phyloP scores from a whole-genome alignment of 805 yeast genomes.

The Saturnispora zaruensis region DNA sequence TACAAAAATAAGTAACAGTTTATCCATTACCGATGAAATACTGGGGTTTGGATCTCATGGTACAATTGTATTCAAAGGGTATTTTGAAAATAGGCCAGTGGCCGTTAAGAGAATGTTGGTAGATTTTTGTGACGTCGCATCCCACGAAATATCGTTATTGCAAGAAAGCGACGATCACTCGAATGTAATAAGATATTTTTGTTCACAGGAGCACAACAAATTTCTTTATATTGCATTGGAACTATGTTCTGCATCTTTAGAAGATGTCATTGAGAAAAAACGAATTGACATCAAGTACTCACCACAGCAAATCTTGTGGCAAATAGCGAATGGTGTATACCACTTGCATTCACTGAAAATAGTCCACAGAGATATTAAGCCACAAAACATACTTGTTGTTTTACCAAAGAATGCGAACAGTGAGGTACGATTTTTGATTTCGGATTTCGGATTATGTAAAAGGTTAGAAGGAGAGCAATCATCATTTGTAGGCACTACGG shows the following conservation, averaged over 20 bases:
- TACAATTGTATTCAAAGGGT: constrained; percentile 86
- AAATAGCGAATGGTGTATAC: constrained; percentile 75
- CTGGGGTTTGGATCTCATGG: constrained; percentile 96
- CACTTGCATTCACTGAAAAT: constrained; percentile 85
- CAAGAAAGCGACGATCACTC: constrained; percentile 97
- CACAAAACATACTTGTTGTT: constrained; percentile 85
- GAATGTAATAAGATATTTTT: constrained; percentile 85
- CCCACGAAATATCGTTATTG: constrained; percentile 76
- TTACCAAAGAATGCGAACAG: constrained; percentile 41
- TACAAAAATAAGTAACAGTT: constrained; percentile 29
- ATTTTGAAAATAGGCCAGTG: constrained; percentile 86
- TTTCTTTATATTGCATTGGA: constrained; percentile 91
- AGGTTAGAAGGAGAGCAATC: constrained; percentile 87
- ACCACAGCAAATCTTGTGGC: constrained; percentile 51
- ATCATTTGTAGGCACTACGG: constrained; percentile 85
- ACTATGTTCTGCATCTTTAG: constrained; percentile 80
- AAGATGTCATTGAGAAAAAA: constrained; percentile 63
- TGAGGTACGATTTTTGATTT: constrained; percentile 61
- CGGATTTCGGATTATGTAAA: constrained; percentile 95
- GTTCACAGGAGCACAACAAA: constrained; percentile 83
- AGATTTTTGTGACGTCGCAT: constrained; percentile 89
- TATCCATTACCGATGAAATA: constrained; percentile 62
- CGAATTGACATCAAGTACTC: constrained; percentile 34
- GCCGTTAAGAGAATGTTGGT: constrained; percentile 92
- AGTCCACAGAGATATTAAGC: constrained; percentile 91